Conservation (phyloP, 495 filamentous ascomycete genomes). For the Rusavskia elegans region DNA sequence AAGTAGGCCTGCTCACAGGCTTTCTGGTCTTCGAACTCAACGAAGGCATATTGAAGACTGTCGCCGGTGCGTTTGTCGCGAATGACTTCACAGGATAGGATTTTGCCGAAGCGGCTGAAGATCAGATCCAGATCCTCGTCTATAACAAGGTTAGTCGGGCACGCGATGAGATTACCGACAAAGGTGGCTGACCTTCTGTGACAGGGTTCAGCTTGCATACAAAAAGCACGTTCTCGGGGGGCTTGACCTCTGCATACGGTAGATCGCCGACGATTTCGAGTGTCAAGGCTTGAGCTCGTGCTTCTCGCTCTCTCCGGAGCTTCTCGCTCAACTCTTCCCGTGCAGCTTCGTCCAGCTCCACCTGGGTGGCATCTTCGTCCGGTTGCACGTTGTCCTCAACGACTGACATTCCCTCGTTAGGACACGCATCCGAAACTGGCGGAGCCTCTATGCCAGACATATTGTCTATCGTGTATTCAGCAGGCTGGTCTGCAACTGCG, state of each 20-base stretch:
- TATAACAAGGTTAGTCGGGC: slow-evolving; percentile 7
- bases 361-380: not conserved
- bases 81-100: slow-evolving; percentile 91
- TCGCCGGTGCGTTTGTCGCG: slow-evolving; percentile 87
- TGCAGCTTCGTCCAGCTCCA: slow-evolving; percentile 52
- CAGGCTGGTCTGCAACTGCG: no score
- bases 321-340: slow-evolving; percentile 68
- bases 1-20: slow-evolving; percentile 93
- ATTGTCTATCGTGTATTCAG: no score
- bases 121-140: slow-evolving; percentile 91
- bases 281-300: slow-evolving; percentile 83
- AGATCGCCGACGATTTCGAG: slow-evolving; percentile 97
- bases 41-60: slow-evolving; percentile 93
- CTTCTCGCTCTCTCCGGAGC: slow-evolving; percentile 73
- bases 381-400: not conserved
- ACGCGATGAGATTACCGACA: not conserved
- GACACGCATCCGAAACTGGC: not conserved
- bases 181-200: slow-evolving; percentile 44
- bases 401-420: not conserved
- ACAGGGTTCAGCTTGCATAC: slow-evolving; percentile 98
- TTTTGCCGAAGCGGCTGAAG: slow-evolving; percentile 92
- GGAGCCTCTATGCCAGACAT: no score
- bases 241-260: slow-evolving; percentile 94
- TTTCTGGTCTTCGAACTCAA: slow-evolving; percentile 85
- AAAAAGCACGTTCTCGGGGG: slow-evolving; percentile 92